Percentiles rank a stretch among this genome's conserved stretches.
These are phyloP conservation scores for Triangularia verruculosa DNA, from an alignment of 2,329 filamentous ascomycete species.

Conservation along the genomic window DNA sequence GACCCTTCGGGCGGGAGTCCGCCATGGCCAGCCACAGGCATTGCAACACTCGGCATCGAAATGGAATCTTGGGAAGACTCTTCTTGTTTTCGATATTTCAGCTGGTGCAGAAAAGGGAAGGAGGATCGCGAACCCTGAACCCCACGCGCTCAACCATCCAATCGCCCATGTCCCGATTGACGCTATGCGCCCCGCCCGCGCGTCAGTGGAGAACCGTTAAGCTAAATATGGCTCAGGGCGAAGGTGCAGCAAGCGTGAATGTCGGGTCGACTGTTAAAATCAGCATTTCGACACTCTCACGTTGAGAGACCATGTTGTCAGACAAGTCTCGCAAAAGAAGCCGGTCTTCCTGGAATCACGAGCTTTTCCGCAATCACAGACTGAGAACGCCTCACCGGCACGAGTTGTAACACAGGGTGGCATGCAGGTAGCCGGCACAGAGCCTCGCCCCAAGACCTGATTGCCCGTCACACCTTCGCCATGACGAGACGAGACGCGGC, in stretches of 20 bases:
- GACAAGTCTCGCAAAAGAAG: neutral
- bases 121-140: slow-evolving; percentile 1
- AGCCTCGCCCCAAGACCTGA: neutral
- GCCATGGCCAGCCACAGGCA: too few relatives aligned
- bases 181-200: neutral
- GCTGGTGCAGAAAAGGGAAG: neutral
- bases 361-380: neutral
- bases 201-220: neutral
- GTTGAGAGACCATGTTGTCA: neutral
- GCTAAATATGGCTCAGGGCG: slow-evolving; percentile 10
- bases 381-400: neutral
- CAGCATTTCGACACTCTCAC: neutral
- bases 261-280: neutral
- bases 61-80: neutral
- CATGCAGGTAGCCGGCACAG: neutral
- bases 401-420: neutral
- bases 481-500: neutral
- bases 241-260: neutral
- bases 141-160: neutral
- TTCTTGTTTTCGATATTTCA: neutral
- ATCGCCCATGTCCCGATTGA: neutral
- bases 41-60: too few relatives aligned
- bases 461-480: neutral
- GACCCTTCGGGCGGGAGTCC: neutral
- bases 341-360: neutral